A percentile compares a stretch with the other conserved stretches of the same genome.
Conservation (phyloP, 176 grass and related monocot species). For the Triticum dicoccoides region DNA sequence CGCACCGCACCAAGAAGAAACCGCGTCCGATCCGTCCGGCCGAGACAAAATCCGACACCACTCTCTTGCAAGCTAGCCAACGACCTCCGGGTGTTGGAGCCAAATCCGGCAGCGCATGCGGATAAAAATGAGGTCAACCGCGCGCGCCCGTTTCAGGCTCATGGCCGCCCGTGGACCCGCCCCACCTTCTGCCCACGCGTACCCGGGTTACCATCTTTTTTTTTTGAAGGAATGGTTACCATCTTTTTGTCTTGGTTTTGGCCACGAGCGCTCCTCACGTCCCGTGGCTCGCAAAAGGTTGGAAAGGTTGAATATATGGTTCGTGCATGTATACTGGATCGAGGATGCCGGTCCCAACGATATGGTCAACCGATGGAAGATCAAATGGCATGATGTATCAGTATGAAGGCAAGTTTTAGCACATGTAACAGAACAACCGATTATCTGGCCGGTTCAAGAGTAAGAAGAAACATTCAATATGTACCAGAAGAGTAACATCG, state of each 20-base stretch:
- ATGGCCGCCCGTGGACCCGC: neutral
- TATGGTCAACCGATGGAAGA: too few species aligned
- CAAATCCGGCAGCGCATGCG: slow-evolving; percentile 13
- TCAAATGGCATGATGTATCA: too few species aligned
- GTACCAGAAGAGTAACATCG: too few species aligned
- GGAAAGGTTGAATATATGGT: neutral
- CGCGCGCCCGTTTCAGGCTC: too few species aligned
- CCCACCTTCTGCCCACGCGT: slow-evolving; percentile 29
- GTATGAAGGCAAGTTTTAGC: too few species aligned
- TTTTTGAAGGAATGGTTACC: too few species aligned
- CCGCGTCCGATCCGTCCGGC: neutral
- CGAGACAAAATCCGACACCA: too few species aligned
- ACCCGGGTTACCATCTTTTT: neutral
- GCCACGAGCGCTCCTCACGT: neutral
- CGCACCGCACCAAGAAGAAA: slow-evolving; percentile 16
- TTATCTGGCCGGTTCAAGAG: too few species aligned
- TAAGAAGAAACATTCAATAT: too few species aligned
- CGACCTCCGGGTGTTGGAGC: neutral
- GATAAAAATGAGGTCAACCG: slow-evolving; percentile 27
- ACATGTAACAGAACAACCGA: too few species aligned
- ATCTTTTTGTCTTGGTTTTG: neutral
- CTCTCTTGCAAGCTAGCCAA: neutral
- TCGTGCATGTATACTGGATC: too few species aligned
- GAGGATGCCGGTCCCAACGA: too few species aligned
- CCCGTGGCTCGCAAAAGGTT: neutral